Evolutionary conservation across 2,329 filamentous ascomycete genomes (phyloP), one percentile per base, ranked within the genome.

Genomic region (Lasiodiplodia sp.): DNA sequence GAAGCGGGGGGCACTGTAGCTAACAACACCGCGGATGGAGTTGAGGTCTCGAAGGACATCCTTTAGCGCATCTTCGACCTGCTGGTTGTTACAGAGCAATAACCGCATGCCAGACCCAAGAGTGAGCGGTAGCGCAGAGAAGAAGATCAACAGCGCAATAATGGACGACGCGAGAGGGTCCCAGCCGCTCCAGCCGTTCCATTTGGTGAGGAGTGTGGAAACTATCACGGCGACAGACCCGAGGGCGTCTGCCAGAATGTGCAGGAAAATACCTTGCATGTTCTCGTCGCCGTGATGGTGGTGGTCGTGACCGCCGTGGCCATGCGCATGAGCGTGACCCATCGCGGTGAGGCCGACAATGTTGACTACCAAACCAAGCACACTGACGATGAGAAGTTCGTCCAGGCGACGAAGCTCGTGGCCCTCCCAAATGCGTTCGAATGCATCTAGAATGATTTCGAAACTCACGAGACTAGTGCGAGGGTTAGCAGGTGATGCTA

Each of bases 251-350:
- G 96, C 96, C 34, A 98, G 86, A 63, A 99, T 92, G 76, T 99
- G 96, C 23, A 99, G 84, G 80, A 97, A 99, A 72, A 99, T 98
- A 14, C 96, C 96, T 74, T 96, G 88, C 94, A 99, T 97, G 77
- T 99, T 99, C 75, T 99, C 96, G 78, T 97, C 97, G 70, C 93
- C 91, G 75, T 94, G 91, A 55, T 77, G 76, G 55, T 82, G 77
- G 57, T 81, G 77, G 53, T 76, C 75, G 56, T 84, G 78, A 25
- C 76, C 76, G 3, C 76, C 75, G 71, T 87, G 83, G 10, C 88
- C 90, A 76, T 86, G 88, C 58, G 87, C 82, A 65, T 84, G 83
- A 75, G 87, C 85, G 40, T 84, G 84, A 21, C 85, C 89, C 74
- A 97, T 97, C 0, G 93, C 92, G 76, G 92, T 90, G 77, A 99